These are phyloP conservation scores for Saccharomycopsis fodiens DNA, from an alignment of 805 yeast genomes.

Conservation along the genomic window DNA sequence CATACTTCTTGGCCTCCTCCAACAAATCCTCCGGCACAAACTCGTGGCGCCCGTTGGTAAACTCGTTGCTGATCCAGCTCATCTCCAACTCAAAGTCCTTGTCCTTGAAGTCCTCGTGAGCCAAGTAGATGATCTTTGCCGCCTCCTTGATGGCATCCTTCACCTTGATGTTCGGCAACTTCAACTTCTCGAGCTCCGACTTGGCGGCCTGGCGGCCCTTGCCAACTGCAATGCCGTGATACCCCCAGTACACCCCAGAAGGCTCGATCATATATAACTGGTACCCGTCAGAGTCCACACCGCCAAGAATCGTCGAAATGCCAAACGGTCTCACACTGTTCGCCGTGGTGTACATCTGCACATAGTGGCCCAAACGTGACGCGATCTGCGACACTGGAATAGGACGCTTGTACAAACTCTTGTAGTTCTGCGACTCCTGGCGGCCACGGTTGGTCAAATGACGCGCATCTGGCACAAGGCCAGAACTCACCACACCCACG, in stretches of 20 bases:
- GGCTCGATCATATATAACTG: slow-evolving; percentile 97
- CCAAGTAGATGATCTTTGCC: slow-evolving; percentile 84
- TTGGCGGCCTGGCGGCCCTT: slow-evolving; percentile 98
- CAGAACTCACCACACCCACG: slow-evolving; percentile 91
- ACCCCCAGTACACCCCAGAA: slow-evolving; percentile 96
- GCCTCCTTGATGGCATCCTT: slow-evolving; percentile 88
- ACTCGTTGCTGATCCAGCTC: slow-evolving; percentile 74
- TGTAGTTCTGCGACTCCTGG: slow-evolving; percentile 79
- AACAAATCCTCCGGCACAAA: slow-evolving; percentile 73
- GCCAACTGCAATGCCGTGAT: slow-evolving; percentile 94
- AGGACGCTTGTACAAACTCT: slow-evolving; percentile 65
- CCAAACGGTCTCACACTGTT: slow-evolving; percentile 98
- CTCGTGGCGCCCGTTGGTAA: slow-evolving; percentile 74
- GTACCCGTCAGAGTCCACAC: slow-evolving; percentile 83
- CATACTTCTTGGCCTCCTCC: slow-evolving; percentile 75
- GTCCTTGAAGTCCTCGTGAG: slow-evolving; percentile 97
- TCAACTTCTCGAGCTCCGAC: slow-evolving; percentile 88
- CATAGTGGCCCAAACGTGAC: slow-evolving; percentile 83
- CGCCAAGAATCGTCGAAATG: slow-evolving; percentile 85
- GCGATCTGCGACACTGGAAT: slow-evolving; percentile 76
- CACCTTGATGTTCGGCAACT: slow-evolving; percentile 58
- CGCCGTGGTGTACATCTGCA: slow-evolving; percentile 92
- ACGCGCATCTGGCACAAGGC: slow-evolving; percentile 94
- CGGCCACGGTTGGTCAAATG: slow-evolving; percentile 88
- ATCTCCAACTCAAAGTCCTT: slow-evolving; percentile 94